These are phyloP conservation scores for Filobasidium wieringae DNA, from an alignment of 768 basidiomycete genomes.

Conservation along the genomic window DNA sequence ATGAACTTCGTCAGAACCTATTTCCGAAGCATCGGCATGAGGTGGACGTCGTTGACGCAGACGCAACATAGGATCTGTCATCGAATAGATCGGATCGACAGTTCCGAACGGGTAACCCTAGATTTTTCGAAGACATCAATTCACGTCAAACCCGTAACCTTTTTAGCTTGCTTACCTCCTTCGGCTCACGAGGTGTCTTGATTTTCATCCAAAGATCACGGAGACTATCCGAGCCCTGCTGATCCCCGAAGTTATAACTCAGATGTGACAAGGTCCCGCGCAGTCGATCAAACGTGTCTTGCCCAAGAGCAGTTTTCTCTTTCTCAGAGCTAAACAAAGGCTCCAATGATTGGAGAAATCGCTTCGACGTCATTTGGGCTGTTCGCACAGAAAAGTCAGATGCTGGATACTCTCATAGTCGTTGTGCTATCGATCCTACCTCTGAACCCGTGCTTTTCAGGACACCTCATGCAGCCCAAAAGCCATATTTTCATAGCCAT, in stretches of 20 bases:
- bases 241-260: constrained; percentile 51
- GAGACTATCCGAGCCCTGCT: constrained; percentile 47
- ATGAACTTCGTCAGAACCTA: constrained; percentile 24
- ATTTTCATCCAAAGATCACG: constrained; percentile 67
- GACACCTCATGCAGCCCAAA: constrained; percentile 73
- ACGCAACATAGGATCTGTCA: constrained; percentile 57
- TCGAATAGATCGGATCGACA: constrained; percentile 26
- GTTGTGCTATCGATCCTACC: too few relatives aligned
- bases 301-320: constrained; percentile 50
- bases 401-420: not conserved
- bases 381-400: constrained; percentile 37
- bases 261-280: constrained; percentile 73
- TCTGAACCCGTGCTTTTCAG: constrained; percentile 52
- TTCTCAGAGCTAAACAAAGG: constrained; percentile 46
- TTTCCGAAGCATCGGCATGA: constrained; percentile 26
- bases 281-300: constrained; percentile 68
- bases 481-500: constrained; percentile 54
- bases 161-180: constrained; percentile 47
- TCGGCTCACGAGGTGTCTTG: constrained; percentile 67
- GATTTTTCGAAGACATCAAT: not conserved
- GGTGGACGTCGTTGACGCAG: constrained; percentile 15
- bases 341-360: constrained; percentile 68
- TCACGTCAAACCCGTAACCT: not conserved
- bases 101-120: constrained; percentile 31
- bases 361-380: constrained; percentile 49